phyloP scores from a whole-genome alignment of 2,329 filamentous ascomycete species.

The Fusarium musae region DNA sequence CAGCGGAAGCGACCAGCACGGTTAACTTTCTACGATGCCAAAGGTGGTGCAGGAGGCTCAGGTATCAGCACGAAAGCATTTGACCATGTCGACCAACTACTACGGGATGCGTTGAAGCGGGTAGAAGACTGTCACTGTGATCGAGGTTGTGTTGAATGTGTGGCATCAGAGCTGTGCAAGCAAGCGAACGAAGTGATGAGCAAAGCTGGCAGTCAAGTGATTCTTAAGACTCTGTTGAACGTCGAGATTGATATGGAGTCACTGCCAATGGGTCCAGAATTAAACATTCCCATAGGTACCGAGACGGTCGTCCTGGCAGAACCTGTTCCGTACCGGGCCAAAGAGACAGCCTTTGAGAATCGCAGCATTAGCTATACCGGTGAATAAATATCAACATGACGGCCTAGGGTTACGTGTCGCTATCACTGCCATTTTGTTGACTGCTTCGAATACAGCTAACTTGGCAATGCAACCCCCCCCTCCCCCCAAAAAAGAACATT shows the following conservation, averaged over 20 bases:
- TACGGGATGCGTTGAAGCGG: conserved; percentile 79
- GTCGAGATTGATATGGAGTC: conserved; percentile 82
- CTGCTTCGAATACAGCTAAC: not conserved
- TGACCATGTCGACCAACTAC: conserved; percentile 85
- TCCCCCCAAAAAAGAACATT: too few relatives aligned
- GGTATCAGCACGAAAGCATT: conserved; percentile 95
- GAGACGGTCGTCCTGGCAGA: conserved; percentile 84
- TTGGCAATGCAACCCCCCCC: not conserved
- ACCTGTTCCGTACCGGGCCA: conserved; percentile 65
- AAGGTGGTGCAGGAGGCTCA: conserved; percentile 83
- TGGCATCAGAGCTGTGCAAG: conserved; percentile 84
- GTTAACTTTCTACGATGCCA: conserved; percentile 94
- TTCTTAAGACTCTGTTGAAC: conserved; percentile 80
- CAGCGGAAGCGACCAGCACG: conserved; percentile 85
- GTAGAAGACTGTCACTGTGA: conserved; percentile 81
- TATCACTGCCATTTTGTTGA: not conserved
- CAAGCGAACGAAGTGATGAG: conserved; percentile 93
- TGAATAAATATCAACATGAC: not conserved
- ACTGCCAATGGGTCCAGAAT: conserved; percentile 87
- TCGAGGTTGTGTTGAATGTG: conserved; percentile 89
- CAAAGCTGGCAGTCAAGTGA: conserved; percentile 85
- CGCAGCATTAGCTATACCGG: not conserved
- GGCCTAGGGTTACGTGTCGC: not conserved
- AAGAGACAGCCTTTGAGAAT: conserved; percentile 16
- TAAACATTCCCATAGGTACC: conserved; percentile 74